Conservation (phyloP, 164 flowering plant genomes). For the Chimonanthus salicifolius region DNA sequence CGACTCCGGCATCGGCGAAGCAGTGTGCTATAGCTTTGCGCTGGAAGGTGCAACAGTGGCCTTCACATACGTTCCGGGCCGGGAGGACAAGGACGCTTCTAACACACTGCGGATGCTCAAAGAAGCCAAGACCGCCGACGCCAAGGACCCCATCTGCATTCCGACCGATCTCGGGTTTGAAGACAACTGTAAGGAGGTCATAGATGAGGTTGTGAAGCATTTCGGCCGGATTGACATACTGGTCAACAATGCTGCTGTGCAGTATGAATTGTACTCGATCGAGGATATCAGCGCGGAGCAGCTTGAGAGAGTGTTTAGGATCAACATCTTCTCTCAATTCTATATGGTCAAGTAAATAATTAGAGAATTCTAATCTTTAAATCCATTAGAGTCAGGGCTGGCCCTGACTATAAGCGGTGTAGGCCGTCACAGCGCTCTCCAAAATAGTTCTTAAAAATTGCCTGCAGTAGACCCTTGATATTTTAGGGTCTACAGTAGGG, state of each 20-base stretch:
- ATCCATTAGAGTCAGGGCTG: no score
- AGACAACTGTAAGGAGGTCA: conserved; percentile 52
- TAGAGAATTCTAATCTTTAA: background rate
- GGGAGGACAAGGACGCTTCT: conserved; percentile 67
- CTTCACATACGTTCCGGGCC: conserved; percentile 62
- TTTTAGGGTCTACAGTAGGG: no score
- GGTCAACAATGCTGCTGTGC: conserved; percentile 62
- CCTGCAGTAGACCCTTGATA: no score
- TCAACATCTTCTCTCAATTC: conserved; percentile 51
- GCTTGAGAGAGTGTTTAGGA: conserved; percentile 56
- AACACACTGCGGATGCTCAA: conserved; percentile 50
- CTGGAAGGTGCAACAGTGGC: conserved; percentile 80
- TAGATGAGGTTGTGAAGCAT: conserved; percentile 45
- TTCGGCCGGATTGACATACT: conserved; percentile 54
- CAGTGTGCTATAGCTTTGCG: conserved; percentile 53
- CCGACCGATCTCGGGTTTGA: conserved; percentile 56
- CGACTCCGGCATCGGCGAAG: conserved; percentile 77
- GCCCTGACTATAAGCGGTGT: no score
- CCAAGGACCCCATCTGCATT: conserved; percentile 52
- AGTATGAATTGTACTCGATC: conserved; percentile 26
- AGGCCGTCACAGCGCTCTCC: no score
- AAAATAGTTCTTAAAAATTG: no score
- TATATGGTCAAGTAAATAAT: conserved; percentile 34
- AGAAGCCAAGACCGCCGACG: conserved; percentile 30
- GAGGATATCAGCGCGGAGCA: conserved; percentile 48